Conservation (phyloP, 139 green algal species). For the Spirogloea muscicola region DNA sequence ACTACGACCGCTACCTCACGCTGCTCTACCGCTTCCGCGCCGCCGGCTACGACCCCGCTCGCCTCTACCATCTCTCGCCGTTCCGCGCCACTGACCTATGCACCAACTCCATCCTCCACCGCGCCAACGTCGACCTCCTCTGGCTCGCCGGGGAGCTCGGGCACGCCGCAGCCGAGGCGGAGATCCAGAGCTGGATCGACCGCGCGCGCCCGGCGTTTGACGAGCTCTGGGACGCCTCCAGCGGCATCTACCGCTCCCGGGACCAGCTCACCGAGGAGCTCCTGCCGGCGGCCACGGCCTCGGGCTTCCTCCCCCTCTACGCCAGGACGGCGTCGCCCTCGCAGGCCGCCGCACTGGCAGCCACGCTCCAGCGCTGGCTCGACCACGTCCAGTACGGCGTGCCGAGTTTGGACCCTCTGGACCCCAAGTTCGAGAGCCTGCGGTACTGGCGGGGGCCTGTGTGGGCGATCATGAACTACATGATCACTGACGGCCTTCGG, state of each 20-base stretch:
- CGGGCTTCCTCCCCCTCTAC: constrained; percentile 25
- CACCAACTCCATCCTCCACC: constrained; percentile 32
- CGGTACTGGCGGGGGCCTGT: constrained; percentile 36
- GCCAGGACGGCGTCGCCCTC: neutral
- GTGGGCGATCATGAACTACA: constrained; percentile 39
- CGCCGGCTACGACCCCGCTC: constrained; percentile 2
- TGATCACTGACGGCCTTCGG: constrained; percentile 32
- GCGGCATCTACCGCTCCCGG: constrained; percentile 11
- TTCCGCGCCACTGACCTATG: constrained; percentile 37
- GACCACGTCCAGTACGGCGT: constrained; percentile 15
- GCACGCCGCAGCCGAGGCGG: neutral
- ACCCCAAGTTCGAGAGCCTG: constrained; percentile 17
- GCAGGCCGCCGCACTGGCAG: constrained; percentile 18
- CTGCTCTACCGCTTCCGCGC: constrained; percentile 39
- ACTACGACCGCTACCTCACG: constrained; percentile 41
- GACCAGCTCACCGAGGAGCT: constrained; percentile 22
- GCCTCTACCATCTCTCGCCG: constrained; percentile 30
- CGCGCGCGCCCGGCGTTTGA: neutral
- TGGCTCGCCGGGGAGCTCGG: constrained; percentile 23
- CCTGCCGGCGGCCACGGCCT: constrained; percentile 17
- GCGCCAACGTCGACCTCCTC: constrained; percentile 34
- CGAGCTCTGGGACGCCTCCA: constrained; percentile 12
- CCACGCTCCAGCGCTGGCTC: constrained; percentile 11
- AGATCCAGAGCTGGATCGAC: constrained; percentile 29
- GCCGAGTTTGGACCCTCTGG: constrained; percentile 18